Base-by-base conservation (phyloP, 1,284 basidiomycete species). In the Sutorius eximius region DNA sequence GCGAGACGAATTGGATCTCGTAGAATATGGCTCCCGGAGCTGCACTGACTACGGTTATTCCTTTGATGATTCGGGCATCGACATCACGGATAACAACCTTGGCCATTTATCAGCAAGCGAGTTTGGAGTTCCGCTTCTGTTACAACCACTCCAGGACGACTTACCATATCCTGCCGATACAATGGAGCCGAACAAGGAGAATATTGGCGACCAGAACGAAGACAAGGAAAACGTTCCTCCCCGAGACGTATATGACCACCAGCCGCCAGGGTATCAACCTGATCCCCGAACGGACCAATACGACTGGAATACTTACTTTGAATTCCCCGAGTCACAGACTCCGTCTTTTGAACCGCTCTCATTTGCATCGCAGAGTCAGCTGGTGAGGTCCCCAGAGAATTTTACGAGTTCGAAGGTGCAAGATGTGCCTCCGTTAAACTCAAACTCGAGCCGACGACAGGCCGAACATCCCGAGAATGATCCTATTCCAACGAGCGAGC, bases 41-140 rank as follows among this genome's bases (percentile, higher is more conserved):
- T 33, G 30, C 36, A n/a, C 45, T 7, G 54, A 55, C 24, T 22
- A 52, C 10, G 27, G 48, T 7, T 41, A 47, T 48, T 43, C 40
- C n/a, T 59, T 71, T 8, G 57, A 68, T 34, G 64, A 71, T 57
- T 70, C 68, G 3, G 64, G 69, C 40, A 51, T 68, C 41, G 62
- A 60, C 20, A 47, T 57, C 16, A 13, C 49, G 22, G 59, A 66
- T 27, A 42, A 53, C 5, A 22, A 24, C 24, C 12, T 48, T 36
- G 32, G 22, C 40, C 61, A 43, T 1, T 32, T 47, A 53, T 49
- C 54, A 8, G 40, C 55, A 29, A 52, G 29, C 37, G 45, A 52
- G 38, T 57, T 49, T n/a, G 54, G 49, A 16, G 11, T 32, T 29
- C 50, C 59, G 3, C 37, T 27, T 33, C 45, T 48, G 34, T 49